phyloP scores from a whole-genome alignment of 176 grass and related monocot genomes.

The Lolium perenne region DNA sequence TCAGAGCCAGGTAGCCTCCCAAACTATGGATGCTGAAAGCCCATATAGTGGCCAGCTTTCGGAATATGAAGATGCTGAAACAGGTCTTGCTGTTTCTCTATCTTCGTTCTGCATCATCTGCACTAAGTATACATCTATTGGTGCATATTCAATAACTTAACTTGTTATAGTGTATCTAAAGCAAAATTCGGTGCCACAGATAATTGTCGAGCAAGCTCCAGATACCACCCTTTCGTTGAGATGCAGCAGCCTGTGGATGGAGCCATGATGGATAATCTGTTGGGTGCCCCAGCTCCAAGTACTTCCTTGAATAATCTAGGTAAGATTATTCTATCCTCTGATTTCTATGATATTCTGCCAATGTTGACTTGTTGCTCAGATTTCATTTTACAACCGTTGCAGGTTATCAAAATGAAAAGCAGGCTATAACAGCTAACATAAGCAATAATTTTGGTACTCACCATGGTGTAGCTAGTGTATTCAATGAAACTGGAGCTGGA shows the following conservation, averaged over 20 bases:
- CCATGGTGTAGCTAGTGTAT: constrained; percentile 57
- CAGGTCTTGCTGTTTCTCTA: constrained; percentile 82
- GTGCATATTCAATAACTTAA: constrained; percentile 68
- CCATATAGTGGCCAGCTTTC: constrained; percentile 90
- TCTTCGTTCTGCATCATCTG: constrained; percentile 68
- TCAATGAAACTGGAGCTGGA: constrained; percentile 62
- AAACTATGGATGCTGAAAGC: constrained; percentile 86
- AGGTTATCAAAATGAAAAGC: constrained; percentile 72
- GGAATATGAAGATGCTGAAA: constrained; percentile 99
- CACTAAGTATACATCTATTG: constrained; percentile 57
- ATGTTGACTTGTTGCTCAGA: constrained; percentile 35
- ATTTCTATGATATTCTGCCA: constrained; percentile 8
- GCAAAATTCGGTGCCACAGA: constrained; percentile 91
- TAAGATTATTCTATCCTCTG: constrained; percentile 42
- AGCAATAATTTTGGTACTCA: constrained; percentile 58
- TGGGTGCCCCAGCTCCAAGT: constrained; percentile 48
- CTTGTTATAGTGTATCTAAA: constrained; percentile 90
- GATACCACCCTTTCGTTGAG: constrained; percentile 96
- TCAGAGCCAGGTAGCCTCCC: constrained; percentile 82
- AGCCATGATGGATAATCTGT: constrained; percentile 63
- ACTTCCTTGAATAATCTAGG: constrained; percentile 72
- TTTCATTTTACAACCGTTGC: constrained; percentile 44
- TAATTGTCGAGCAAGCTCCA: constrained; percentile 86
- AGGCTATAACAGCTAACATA: constrained; percentile 52
- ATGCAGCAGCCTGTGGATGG: constrained; percentile 97